Evolutionary conservation across 164 flowering plant species (phyloP).

Genomic region (Kalanchoe fedtschenkoi): DNA sequence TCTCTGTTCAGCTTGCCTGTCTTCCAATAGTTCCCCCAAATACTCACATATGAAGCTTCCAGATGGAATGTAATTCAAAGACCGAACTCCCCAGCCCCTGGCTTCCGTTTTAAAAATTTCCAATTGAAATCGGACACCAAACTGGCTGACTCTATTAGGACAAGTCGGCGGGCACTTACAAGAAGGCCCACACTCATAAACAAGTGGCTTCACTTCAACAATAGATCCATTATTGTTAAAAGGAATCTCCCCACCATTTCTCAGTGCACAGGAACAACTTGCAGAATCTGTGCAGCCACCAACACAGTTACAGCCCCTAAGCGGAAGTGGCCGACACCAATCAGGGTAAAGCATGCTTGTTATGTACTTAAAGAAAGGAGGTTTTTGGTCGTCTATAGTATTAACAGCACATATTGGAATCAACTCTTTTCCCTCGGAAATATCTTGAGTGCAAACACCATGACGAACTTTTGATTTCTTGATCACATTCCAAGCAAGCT

Average conservation of each 20-base stretch:
- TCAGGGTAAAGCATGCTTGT: conserved; percentile 54
- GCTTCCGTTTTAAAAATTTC: conserved; percentile 76
- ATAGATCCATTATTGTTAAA: conserved; percentile 67
- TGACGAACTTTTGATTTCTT: conserved; percentile 33
- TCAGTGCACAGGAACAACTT: conserved; percentile 53
- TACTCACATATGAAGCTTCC: conserved; percentile 93
- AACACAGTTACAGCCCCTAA: conserved; percentile 59
- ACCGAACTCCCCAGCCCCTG: conserved; percentile 90
- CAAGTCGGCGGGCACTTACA: conserved; percentile 85
- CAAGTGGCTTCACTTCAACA: conserved; percentile 61
- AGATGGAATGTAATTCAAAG: conserved; percentile 57
- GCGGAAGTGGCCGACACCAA: conserved; percentile 38
- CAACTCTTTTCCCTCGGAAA: conserved; percentile 56
- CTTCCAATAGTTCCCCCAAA: conserved; percentile 68
- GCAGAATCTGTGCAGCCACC: conserved; percentile 46
- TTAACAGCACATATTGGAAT: conserved; percentile 66
- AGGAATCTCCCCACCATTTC: conserved; percentile 81
- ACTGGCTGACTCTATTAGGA: conserved; percentile 66
- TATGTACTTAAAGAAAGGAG: conserved; percentile 47
- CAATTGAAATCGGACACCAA: conserved; percentile 55
- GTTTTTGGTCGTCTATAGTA: conserved; percentile 50
- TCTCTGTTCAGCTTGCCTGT: conserved; percentile 71
- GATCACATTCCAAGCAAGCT: conserved; percentile 48
- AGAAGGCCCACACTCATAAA: conserved; percentile 78
- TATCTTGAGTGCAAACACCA: conserved; percentile 50